These are phyloP conservation scores for Clonostachys rosea DNA, from an alignment of 2,329 filamentous ascomycete species.

Conservation along the genomic window DNA sequence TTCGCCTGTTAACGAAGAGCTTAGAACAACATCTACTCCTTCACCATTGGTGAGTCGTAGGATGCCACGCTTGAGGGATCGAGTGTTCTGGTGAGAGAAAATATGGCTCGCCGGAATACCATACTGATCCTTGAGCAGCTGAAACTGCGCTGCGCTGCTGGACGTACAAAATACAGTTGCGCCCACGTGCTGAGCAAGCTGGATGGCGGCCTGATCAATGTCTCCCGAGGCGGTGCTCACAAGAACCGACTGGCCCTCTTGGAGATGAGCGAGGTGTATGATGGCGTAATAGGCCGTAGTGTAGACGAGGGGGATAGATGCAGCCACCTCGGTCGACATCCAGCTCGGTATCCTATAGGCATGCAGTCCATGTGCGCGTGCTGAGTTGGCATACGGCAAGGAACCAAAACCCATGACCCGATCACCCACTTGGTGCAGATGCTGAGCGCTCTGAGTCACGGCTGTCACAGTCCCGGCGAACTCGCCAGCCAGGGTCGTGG, in stretches of 20 bases:
- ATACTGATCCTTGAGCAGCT: slow-evolving; percentile 27
- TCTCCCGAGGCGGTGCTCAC: slow-evolving; percentile 19
- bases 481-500: slow-evolving; percentile 10
- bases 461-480: slow-evolving; percentile 16
- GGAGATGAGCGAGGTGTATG: slow-evolving; percentile 2
- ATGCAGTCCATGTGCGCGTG: slow-evolving; percentile 9
- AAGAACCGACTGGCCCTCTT: slow-evolving; percentile 12
- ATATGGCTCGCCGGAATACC: slow-evolving; percentile 24
- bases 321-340: slow-evolving; percentile 25
- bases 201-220: slow-evolving; percentile 21
- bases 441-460: slow-evolving; percentile 12
- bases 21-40: slow-evolving; percentile 68
- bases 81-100: slow-evolving; percentile 15
- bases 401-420: slow-evolving; percentile 18
- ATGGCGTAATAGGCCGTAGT: slow-evolving; percentile 20
- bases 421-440: slow-evolving; percentile 19
- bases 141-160: slow-evolving; percentile 22
- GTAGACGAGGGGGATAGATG: slow-evolving; percentile 24
- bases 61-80: slow-evolving; percentile 10
- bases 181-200: slow-evolving; percentile 13
- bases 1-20: slow-evolving; percentile 34
- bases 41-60: slow-evolving; percentile 23
- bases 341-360: slow-evolving; percentile 22
- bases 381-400: slow-evolving; percentile 17
- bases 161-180: slow-evolving; percentile 9